Conservation (phyloP, 2,329 filamentous ascomycete genomes). For the Pseudonectria foliicola region DNA sequence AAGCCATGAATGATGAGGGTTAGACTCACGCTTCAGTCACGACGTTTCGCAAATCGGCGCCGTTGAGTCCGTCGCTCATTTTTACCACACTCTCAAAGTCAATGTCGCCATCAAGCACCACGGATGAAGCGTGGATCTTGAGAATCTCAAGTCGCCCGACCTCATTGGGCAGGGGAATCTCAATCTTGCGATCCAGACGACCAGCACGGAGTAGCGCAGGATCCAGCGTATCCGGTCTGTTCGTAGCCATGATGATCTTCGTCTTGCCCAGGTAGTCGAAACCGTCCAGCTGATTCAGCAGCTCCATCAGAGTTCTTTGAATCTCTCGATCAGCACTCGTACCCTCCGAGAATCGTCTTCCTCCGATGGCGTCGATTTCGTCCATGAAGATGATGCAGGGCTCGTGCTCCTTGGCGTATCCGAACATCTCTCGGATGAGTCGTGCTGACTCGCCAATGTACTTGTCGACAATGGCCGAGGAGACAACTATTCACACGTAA, state of each 20-base stretch:
- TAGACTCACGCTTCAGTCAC: conserved; percentile 92
- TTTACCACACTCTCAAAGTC: conserved; percentile 99
- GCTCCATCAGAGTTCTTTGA: conserved; percentile 95
- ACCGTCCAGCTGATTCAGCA: conserved; percentile 96
- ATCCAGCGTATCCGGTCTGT: conserved; percentile 92
- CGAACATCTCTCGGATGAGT: conserved; percentile 98
- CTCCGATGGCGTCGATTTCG: conserved; percentile 98
- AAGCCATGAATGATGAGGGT: background rate
- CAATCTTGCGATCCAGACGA: conserved; percentile 93
- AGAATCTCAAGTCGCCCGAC: conserved; percentile 93
- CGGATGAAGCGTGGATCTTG: conserved; percentile 89
- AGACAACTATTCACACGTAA: conserved; percentile 62
- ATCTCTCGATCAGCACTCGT: conserved; percentile 98
- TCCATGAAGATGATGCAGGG: conserved; percentile 99
- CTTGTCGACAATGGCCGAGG: conserved; percentile 98
- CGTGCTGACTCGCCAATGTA: conserved; percentile 98
- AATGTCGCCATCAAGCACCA: conserved; percentile 87
- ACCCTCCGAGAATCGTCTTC: conserved; percentile 91
- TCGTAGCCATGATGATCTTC: conserved; percentile 99
- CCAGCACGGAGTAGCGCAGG: conserved; percentile 87
- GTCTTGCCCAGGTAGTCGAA: conserved; percentile 99
- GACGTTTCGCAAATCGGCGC: conserved; percentile 93
- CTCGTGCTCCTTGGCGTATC: conserved; percentile 98
- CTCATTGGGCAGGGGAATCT: conserved; percentile 95
- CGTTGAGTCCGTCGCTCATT: conserved; percentile 98